These are phyloP conservation scores for Senecio squalidus DNA, from an alignment of 140 eudicot species.

Conservation along the genomic window DNA sequence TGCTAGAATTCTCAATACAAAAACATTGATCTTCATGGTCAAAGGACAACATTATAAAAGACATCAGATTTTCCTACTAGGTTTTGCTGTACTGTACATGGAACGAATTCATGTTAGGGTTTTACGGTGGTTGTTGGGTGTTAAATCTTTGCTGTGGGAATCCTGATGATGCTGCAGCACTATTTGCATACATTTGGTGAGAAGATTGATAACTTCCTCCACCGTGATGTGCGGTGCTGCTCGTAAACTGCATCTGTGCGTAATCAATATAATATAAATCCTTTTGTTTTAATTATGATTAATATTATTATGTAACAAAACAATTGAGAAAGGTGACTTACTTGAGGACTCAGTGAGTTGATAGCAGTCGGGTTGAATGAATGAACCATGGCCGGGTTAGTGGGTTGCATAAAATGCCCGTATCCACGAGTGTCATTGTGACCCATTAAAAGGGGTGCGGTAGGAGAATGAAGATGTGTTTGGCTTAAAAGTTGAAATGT, in stretches of 20 bases:
- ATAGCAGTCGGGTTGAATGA: conserved; percentile 40
- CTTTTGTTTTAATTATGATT: background rate
- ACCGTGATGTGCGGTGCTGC: conserved; percentile 24
- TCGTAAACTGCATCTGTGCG: conserved; percentile 26
- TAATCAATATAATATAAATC: background rate
- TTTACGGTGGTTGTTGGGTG: conserved; percentile 21
- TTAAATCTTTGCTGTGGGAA: conserved; percentile 52
- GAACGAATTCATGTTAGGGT: conserved; percentile 29
- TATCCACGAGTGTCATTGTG: conserved; percentile 19
- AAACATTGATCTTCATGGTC: conserved; percentile 20
- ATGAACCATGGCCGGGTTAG: conserved; percentile 36
- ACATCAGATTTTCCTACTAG: background rate
- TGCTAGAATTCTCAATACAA: conserved; percentile 11
- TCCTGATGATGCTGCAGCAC: conserved; percentile 99
- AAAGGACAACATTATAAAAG: conserved; percentile 3
- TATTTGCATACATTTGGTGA: conserved; percentile 44
- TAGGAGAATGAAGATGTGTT: conserved; percentile 44
- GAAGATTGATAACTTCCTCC: conserved; percentile 26
- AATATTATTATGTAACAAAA: background rate
- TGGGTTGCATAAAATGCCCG: conserved; percentile 34
- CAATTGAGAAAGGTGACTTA: conserved; percentile 22
- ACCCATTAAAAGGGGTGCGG: conserved; percentile 17
- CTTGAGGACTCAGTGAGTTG: conserved; percentile 55
- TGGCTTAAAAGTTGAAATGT: conserved; percentile 59
- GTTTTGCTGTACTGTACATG: conserved; percentile 21